Conservation (phyloP, 257 asterid species). For the Capsicum pubescens region DNA sequence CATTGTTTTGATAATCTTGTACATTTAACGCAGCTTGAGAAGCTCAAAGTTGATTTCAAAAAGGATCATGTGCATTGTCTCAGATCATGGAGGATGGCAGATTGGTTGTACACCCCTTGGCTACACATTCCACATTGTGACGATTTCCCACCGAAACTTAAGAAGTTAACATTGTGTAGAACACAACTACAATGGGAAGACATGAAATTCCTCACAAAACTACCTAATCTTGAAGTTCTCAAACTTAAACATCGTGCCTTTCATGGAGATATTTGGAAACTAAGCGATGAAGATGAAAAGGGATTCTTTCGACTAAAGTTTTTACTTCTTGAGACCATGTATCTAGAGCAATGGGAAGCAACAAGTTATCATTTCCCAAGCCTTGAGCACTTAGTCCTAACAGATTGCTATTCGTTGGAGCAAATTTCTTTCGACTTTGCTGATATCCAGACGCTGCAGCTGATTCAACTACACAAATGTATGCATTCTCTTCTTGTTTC, state of each 20-base stretch:
- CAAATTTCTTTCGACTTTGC: not conserved
- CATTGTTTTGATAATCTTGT: not conserved
- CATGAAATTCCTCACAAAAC: not conserved
- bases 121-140: not conserved
- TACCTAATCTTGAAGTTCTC: constrained; percentile 24
- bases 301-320: not conserved
- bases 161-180: too few relatives aligned
- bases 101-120: not conserved
- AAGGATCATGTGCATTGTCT: not conserved
- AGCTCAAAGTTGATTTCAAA: not conserved
- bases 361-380: not conserved
- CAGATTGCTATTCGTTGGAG: too few relatives aligned
- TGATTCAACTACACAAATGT: not conserved
- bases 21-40: not conserved
- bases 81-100: too few relatives aligned
- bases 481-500: not conserved
- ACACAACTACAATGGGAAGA: not conserved
- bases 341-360: not conserved
- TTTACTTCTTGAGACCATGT: not conserved
- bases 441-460: not conserved
- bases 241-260: not conserved
- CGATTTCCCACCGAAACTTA: not conserved
- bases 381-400: not conserved
- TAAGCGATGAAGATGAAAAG: not conserved
- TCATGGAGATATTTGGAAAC: not conserved